Conservation (phyloP, 1,284 basidiomycete species). For the Ustilago loliicola region DNA sequence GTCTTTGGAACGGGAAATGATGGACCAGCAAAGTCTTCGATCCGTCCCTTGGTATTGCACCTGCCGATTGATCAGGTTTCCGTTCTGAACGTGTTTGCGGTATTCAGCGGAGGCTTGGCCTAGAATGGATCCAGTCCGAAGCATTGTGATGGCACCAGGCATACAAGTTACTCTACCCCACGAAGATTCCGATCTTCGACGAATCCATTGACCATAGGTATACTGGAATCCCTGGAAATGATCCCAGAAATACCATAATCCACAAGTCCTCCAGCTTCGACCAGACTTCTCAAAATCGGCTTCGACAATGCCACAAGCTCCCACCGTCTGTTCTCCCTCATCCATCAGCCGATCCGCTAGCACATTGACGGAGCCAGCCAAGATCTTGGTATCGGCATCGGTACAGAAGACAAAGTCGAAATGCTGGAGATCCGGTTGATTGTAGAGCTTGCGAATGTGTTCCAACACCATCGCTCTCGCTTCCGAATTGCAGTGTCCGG, state of each 20-base stretch:
- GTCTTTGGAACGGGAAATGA: constrained; percentile 36
- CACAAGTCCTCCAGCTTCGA: constrained; percentile 19
- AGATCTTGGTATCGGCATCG: constrained; percentile 43
- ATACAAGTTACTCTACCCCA: constrained; percentile 43
- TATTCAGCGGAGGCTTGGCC: constrained; percentile 35
- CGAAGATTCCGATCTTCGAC: constrained; percentile 28
- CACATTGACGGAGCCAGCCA: constrained; percentile 29
- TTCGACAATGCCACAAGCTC: constrained; percentile 38
- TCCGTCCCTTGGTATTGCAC: constrained; percentile 43
- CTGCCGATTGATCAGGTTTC: constrained; percentile 33
- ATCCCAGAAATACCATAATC: constrained; percentile 40
- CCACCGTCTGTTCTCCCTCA: constrained; percentile 35
- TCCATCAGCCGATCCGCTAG: constrained; percentile 31
- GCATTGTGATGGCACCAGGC: constrained; percentile 41
- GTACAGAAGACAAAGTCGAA: constrained; percentile 42
- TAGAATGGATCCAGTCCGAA: constrained; percentile 30
- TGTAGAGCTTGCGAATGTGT: constrained; percentile 25
- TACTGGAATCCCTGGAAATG: constrained; percentile 45
- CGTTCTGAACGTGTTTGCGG: constrained; percentile 29
- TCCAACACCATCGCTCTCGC: constrained; percentile 31
- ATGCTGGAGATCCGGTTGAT: constrained; percentile 23
- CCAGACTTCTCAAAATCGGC: constrained; percentile 31
- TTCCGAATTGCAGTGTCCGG: constrained; percentile 28
- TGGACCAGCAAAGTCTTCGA: constrained; percentile 36
- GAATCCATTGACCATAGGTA: constrained; percentile 41